Evolutionary conservation across 1,284 basidiomycete species (phyloP).

Genomic region (Pisolithus thermaeus): DNA sequence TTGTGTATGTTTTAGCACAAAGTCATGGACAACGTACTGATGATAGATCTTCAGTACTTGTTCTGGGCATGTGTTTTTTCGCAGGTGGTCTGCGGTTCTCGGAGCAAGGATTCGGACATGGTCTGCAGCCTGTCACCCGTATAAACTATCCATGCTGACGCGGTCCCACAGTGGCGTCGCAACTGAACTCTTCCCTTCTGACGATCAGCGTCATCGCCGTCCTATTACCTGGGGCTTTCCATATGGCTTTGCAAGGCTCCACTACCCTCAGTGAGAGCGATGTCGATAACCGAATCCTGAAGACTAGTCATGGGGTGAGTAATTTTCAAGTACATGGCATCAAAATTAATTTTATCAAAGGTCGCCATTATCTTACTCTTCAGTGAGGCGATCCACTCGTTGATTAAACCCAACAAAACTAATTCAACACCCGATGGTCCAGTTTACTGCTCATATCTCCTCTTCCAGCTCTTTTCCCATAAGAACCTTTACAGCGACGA

Average conservation of each 20-base stretch:
- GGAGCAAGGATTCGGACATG: conserved; percentile 69
- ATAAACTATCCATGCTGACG: background rate
- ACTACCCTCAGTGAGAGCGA: conserved; percentile 21
- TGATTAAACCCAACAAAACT: background rate
- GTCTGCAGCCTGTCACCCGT: conserved; percentile 28
- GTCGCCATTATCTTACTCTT: conserved; percentile 79
- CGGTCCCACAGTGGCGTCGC: conserved; percentile 53
- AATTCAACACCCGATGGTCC: background rate
- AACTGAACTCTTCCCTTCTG: conserved; percentile 76
- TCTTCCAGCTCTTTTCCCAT: conserved; percentile 88
- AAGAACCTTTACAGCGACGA: conserved; percentile 63
- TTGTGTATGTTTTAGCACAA: conserved; percentile 41
- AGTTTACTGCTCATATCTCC: conserved; percentile 71
- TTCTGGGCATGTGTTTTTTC: conserved; percentile 77
- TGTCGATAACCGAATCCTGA: conserved; percentile 51
- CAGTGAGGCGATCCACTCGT: conserved; percentile 39
- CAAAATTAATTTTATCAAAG: conserved; percentile 28
- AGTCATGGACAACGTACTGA: background rate
- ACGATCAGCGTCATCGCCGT: conserved; percentile 78
- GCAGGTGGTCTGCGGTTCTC: conserved; percentile 72
- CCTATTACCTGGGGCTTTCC: conserved; percentile 70
- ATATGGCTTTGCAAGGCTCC: conserved; percentile 36
- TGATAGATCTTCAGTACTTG: conserved; percentile 42
- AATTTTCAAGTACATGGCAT: background rate
- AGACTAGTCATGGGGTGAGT: conserved; percentile 75